Evolutionary conservation across 768 basidiomycete genomes (phyloP), one percentile per base, ranked within the genome.

Genomic region (Rhodotorula graminis): DNA sequence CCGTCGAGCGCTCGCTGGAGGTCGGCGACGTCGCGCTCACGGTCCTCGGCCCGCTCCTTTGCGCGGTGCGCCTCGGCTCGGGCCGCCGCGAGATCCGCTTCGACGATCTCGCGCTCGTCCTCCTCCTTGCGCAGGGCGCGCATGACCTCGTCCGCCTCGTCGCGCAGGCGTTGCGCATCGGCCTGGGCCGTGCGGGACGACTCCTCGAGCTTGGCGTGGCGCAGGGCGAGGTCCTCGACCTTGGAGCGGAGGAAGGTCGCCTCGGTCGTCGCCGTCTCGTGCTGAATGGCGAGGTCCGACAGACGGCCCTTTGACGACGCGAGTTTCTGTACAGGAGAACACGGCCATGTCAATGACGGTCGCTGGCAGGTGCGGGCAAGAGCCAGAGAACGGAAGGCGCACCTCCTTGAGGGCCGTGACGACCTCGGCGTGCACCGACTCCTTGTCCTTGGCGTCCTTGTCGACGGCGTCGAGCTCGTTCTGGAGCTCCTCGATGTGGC

Each of bases 381-480:
- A 44, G 55, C 33, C 40, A 53, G 15, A 27, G 21, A 1, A n/a
- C 27, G 21, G 19, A 3, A 47, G 12, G 77, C 85, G 44, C 57
- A 89, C 93, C 81, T 95, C 91, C 81, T 94, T 95, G 59, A 95
- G 84, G 4, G 89, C 89, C 16, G 83, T 83, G 44, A 87, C 83
- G 12, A 94, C 82, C n/a, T 92, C 90, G 69, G 92, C 89, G 64
- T 87, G 85, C 52, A 87, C 73, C 16, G 86, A 83, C 50, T 89
- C 87, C 62, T 80, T 72, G 47, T 84, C 83, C 60, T 92, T 89
- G 76, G 82, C 77, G 44, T 81, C 81, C 53, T 82, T 80, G 59
- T 84, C 83, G 23, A 81, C 78, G 14, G 76, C 74, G 14, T 77
- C 76, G 14, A 83, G 76, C 27, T 92, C 90, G 78, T 85, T 87